These are phyloP conservation scores for Aspergillus nanangensis DNA, from an alignment of 495 filamentous ascomycete genomes.

Conservation along the genomic window DNA sequence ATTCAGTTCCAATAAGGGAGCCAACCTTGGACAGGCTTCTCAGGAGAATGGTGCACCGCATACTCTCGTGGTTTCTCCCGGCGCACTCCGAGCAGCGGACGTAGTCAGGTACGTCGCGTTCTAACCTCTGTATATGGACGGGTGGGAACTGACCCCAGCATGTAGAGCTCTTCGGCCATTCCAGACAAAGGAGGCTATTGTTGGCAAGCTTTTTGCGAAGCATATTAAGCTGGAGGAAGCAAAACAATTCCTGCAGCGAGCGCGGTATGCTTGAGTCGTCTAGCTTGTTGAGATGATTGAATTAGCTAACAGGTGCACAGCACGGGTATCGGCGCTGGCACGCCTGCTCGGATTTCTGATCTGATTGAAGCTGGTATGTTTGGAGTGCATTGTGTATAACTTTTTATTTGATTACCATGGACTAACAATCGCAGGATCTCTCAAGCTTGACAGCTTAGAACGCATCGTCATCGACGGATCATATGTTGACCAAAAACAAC, in stretches of 20 bases:
- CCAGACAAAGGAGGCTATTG: constrained; percentile 66
- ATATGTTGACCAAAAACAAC: constrained; percentile 86
- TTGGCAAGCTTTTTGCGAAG: constrained; percentile 95
- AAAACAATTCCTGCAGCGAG: constrained; percentile 65
- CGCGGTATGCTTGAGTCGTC: constrained; percentile 32
- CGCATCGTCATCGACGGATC: constrained; percentile 85
- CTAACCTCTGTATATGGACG: neutral
- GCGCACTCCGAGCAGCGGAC: constrained; percentile 79
- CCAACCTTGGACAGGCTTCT: constrained; percentile 54
- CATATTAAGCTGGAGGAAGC: constrained; percentile 94
- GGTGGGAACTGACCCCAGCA: neutral
- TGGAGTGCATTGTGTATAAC: neutral
- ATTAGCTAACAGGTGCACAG: constrained; percentile 33
- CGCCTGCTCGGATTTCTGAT: constrained; percentile 75
- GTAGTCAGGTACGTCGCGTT: constrained; percentile 54
- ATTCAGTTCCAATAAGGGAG: constrained; percentile 46
- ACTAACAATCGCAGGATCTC: constrained; percentile 47
- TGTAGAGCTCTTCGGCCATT: constrained; percentile 68
- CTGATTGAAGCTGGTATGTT: constrained; percentile 70
- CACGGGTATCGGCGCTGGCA: constrained; percentile 84
- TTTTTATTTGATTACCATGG: neutral
- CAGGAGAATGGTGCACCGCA: constrained; percentile 75
- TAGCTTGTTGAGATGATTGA: neutral
- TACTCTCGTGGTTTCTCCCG: constrained; percentile 73
- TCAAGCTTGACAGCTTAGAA: constrained; percentile 65